A percentile compares a stretch with the other conserved stretches of the same genome.
phyloP scores from a whole-genome alignment of 768 basidiomycete genomes.

The Chiua virens region DNA sequence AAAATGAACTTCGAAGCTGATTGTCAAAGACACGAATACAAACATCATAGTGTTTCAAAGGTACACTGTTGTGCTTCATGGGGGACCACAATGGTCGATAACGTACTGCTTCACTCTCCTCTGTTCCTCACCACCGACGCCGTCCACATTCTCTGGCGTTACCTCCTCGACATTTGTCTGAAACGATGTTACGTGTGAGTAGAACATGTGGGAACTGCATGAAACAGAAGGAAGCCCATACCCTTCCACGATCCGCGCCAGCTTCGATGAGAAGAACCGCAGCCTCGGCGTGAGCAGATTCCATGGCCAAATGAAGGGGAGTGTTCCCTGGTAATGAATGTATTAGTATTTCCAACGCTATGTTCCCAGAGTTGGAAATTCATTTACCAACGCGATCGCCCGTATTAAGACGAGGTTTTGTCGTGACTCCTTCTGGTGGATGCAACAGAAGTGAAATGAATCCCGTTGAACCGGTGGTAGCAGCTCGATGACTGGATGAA shows the following conservation, averaged over 20 bases:
- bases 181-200: neutral
- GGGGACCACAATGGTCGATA: slow-evolving; percentile 62
- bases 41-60: too few relatives aligned
- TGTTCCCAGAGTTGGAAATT: neutral
- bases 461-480: slow-evolving; percentile 90
- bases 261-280: slow-evolving; percentile 92
- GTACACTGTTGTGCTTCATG: slow-evolving; percentile 7
- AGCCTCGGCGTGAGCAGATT: slow-evolving; percentile 89
- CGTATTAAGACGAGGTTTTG: slow-evolving; percentile 84
- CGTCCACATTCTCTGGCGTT: slow-evolving; percentile 85
- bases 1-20: too few relatives aligned
- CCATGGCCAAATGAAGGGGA: slow-evolving; percentile 95
- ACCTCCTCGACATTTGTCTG: slow-evolving; percentile 83
- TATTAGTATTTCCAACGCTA: neutral
- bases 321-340: slow-evolving; percentile 71
- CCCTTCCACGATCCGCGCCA: slow-evolving; percentile 88
- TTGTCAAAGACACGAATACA: neutral
- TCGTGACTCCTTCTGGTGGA: slow-evolving; percentile 63
- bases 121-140: slow-evolving; percentile 89
- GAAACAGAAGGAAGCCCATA: slow-evolving; percentile 39
- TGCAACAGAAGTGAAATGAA: slow-evolving; percentile 86
- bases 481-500: slow-evolving; percentile 80
- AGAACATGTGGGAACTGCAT: neutral
- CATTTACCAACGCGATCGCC: slow-evolving; percentile 71
- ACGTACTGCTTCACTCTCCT: slow-evolving; percentile 76